Base-by-base conservation (phyloP, 2,329 filamentous ascomycete species). In the Claviceps sorghi region DNA sequence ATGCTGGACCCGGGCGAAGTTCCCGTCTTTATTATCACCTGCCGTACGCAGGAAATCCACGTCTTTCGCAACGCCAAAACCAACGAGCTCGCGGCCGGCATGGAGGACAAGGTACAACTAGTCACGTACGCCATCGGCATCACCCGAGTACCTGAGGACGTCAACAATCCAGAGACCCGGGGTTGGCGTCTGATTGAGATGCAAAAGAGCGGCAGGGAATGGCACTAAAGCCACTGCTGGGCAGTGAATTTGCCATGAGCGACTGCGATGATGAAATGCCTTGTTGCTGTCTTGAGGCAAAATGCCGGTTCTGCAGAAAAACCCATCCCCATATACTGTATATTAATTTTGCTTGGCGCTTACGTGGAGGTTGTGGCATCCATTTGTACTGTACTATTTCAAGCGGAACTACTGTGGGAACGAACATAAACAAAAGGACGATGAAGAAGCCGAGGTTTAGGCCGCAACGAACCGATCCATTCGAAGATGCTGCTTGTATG, bases 51-150 rank as follows among this genome's bases (percentile, higher is more conserved):
- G 67, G 93, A 98, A 70, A 90, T 98, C 11, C 93, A 98, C 65
- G 90, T 97, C 17, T 98, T 96, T 73, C 81, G 86, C 56, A 95
- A 97, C 58, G 82, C 84, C 54, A 97, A 98, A 77, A 84, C 84
- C 1, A 84, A 84, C 57, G 77, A 96, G 68, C 79, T 98, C 48
- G 90, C 91, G 3, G 91, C 91, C 13, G 93, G 93, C 44, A 97
- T 96, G 89, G 93, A 98, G 69, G 93, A 98, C 71, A 94, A 90
- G 72, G 93, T 98, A 26, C 93, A 98, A 71, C 83, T 95, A 60
- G 93, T 98, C 59, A 97, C 93, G 2, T 98, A 98, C 64, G 93
- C 91, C 57, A 97, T 98, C 60, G 93, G 93, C 61, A 86, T 98
- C 55, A 98, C 93, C 3, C 78, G 93, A 58, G 82, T 95, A 55